phyloP scores from a whole-genome alignment of 495 filamentous ascomycete species.

The Cercophora samala region DNA sequence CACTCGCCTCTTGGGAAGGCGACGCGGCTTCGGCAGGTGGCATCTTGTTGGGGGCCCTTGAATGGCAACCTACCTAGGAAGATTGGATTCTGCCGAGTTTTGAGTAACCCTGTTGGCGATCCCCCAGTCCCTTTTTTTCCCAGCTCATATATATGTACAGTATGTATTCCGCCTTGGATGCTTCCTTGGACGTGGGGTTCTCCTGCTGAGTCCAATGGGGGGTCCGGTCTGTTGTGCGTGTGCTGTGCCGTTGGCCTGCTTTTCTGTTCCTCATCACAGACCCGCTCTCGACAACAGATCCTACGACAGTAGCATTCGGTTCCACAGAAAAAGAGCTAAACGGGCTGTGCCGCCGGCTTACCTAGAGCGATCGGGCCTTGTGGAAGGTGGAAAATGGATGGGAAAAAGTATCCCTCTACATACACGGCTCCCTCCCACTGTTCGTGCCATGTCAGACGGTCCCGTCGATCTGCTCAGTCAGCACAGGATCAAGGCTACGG shows the following conservation, averaged over 20 bases:
- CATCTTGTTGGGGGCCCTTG: neutral
- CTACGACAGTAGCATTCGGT: slow-evolving; percentile 2
- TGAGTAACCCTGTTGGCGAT: neutral
- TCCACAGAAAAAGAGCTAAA: neutral
- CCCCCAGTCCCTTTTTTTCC: neutral
- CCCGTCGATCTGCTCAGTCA: neutral
- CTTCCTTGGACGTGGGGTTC: neutral
- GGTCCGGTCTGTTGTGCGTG: neutral
- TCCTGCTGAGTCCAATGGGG: neutral
- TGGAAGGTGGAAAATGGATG: neutral
- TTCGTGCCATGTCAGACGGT: neutral
- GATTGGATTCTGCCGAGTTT: neutral
- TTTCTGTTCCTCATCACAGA: neutral
- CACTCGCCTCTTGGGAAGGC: neutral
- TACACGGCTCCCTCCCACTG: neutral
- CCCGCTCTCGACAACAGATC: neutral
- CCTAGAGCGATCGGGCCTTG: neutral
- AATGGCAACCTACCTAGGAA: neutral
- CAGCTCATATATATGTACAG: neutral
- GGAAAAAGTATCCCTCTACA: neutral
- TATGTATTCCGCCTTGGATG: neutral
- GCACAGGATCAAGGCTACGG: neutral
- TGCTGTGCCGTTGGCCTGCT: slow-evolving; percentile 6
- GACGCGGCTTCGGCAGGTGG: too few relatives aligned
- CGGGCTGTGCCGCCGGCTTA: neutral